Evolutionary conservation across 106 monocot genomes (phyloP).

Genomic region (Cymbidium sinense): DNA sequence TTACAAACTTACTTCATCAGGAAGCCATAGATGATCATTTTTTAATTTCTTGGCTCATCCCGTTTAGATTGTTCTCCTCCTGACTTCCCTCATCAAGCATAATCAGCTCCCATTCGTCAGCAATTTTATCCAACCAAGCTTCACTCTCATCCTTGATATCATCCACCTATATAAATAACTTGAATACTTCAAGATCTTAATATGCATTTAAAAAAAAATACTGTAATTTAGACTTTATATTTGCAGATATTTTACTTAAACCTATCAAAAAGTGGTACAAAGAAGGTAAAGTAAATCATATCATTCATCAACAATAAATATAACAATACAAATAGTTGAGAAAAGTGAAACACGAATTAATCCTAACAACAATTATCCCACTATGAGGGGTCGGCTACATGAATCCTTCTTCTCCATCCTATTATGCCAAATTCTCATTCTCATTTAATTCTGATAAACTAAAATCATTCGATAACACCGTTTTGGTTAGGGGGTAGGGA

Average conservation of each 20-base stretch:
- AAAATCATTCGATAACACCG: no score
- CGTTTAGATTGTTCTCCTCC: neutral
- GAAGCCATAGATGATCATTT: neutral
- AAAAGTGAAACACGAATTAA: no score
- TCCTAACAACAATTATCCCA: no score
- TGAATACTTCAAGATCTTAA: neutral
- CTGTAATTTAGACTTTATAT: neutral
- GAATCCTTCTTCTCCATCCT: no score
- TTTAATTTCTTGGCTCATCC: neutral
- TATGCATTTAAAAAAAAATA: neutral
- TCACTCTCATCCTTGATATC: neutral
- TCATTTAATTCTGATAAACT: no score
- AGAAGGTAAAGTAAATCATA: neutral
- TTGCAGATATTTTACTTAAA: neutral
- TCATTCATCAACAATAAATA: no score
- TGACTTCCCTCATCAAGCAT: neutral
- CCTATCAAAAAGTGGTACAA: neutral
- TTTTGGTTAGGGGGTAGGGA: no score
- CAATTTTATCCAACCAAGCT: conserved; percentile 4
- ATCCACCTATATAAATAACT: conserved; percentile 1
- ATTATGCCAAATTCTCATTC: no score
- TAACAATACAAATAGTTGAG: no score
- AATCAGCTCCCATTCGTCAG: neutral
- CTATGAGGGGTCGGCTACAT: no score
- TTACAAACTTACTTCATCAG: neutral